These are phyloP conservation scores for Yarrowia galli DNA, from an alignment of 1,139 yeast species.

Conservation along the genomic window DNA sequence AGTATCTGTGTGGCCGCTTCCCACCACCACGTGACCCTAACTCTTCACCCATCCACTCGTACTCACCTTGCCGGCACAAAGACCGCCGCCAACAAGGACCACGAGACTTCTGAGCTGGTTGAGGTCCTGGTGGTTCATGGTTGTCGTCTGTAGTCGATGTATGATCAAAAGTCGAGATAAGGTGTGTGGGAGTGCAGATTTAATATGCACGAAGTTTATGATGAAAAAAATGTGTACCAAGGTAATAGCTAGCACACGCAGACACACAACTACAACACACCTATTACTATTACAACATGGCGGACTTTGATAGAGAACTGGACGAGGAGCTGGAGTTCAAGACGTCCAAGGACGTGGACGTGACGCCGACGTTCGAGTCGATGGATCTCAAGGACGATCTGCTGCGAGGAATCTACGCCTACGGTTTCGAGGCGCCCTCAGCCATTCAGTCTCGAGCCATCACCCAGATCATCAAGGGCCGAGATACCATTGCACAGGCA, in stretches of 20 bases:
- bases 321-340: conserved; percentile 38
- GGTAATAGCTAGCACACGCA: too few species aligned
- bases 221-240: background rate
- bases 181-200: conserved; percentile 25
- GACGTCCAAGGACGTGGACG: conserved; percentile 89
- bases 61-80: conserved; percentile 68
- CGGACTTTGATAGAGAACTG: conserved; percentile 33
- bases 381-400: conserved; percentile 55
- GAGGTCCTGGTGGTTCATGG: conserved; percentile 19
- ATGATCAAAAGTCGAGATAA: conserved; percentile 19
- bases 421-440: conserved; percentile 97
- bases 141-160: background rate
- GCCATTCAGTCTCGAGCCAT: conserved; percentile 99
- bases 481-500: conserved; percentile 98
- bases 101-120: conserved; percentile 44
- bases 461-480: conserved; percentile 93
- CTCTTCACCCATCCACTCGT: conserved; percentile 46
- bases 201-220: conserved; percentile 26
- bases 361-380: conserved; percentile 69
- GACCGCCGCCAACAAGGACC: conserved; percentile 76
- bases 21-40: background rate
- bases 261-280: background rate
- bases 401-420: conserved; percentile 75
- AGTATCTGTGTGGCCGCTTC: background rate
- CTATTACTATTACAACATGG: conserved; percentile 4